Evolutionary conservation across 805 yeast genomes (phyloP), one percentile per base, ranked within the genome.

Genomic region (Soucietia sequanensis): DNA sequence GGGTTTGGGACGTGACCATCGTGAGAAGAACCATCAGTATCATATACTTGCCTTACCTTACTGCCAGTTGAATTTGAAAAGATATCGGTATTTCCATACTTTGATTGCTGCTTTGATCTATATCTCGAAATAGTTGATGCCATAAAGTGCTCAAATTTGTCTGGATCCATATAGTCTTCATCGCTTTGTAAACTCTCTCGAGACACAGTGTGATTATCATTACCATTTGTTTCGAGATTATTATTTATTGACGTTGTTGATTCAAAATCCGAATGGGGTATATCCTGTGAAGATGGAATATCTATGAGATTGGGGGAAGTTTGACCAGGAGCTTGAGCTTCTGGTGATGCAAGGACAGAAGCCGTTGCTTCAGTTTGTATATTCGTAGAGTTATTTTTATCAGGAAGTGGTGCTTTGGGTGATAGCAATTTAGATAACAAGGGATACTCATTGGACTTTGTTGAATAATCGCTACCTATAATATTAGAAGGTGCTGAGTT

Each of bases 141-240:
- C 56, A 67, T 59, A 42, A 66, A 63, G 11, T 25, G 23, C 35
- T 63, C 72, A 36, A 64, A 65, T 6, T 53, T 52, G 5, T 50
- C 55, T 2, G 56, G 52, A 18, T 45, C 41, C 30, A 27, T 27
- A 8, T 27, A 16, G 12, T 19, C 30, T 19, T 22, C 27, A n/a
- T 4, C 20, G n/a, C n/a, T n/a, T n/a, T n/a, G n/a, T n/a, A n/a
- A n/a, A n/a, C n/a, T n/a, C n/a, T n/a, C n/a, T n/a, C n/a, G n/a
- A n/a, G n/a, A n/a, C n/a, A n/a, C n/a, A n/a, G n/a, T n/a, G n/a
- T n/a, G n/a, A n/a, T n/a, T n/a, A n/a, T n/a, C n/a, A n/a, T n/a
- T n/a, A n/a, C n/a, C n/a, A n/a, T n/a, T n/a, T n/a, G n/a, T n/a
- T n/a, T n/a, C n/a, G n/a, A n/a, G n/a, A n/a, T n/a, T n/a, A 11